These are phyloP conservation scores for Colletotrichum chlorophyti DNA, from an alignment of 2,329 filamentous ascomycete species.

Conservation along the genomic window DNA sequence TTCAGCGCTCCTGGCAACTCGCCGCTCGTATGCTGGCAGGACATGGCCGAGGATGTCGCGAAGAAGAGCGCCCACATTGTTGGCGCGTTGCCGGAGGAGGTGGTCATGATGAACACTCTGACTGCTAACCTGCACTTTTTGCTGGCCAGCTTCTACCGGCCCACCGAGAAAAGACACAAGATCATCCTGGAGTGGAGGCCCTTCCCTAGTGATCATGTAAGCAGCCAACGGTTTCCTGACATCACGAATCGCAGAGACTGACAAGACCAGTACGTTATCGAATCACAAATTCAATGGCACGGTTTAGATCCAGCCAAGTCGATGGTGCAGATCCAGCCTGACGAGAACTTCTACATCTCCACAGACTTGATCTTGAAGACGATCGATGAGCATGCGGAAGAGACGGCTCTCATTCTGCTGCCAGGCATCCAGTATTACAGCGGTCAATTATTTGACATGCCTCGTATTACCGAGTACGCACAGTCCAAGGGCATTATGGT, in stretches of 20 bases:
- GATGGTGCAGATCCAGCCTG: slow-evolving; percentile 77
- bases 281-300: slow-evolving; percentile 80
- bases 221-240: slow-evolving; percentile 30
- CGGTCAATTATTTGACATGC: slow-evolving; percentile 79
- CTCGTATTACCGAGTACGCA: slow-evolving; percentile 73
- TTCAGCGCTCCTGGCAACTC: slow-evolving; percentile 74
- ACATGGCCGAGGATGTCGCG: slow-evolving; percentile 79
- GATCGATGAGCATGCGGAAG: slow-evolving; percentile 72
- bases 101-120: slow-evolving; percentile 88
- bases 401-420: slow-evolving; percentile 73
- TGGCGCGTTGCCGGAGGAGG: slow-evolving; percentile 74
- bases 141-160: slow-evolving; percentile 84
- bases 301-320: slow-evolving; percentile 69
- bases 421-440: slow-evolving; percentile 85
- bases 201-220: slow-evolving; percentile 83
- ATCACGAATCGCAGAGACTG: neutral
- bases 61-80: slow-evolving; percentile 75
- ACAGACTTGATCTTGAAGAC: slow-evolving; percentile 70
- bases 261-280: slow-evolving; percentile 72
- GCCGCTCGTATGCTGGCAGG: slow-evolving; percentile 74
- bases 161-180: slow-evolving; percentile 70
- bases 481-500: slow-evolving; percentile 69
- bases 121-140: slow-evolving; percentile 83
- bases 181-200: slow-evolving; percentile 90
- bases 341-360: slow-evolving; percentile 62